Evolutionary conservation across 108 stramenopile genomes (phyloP).

Genomic region (Thalassiosira profunda): DNA sequence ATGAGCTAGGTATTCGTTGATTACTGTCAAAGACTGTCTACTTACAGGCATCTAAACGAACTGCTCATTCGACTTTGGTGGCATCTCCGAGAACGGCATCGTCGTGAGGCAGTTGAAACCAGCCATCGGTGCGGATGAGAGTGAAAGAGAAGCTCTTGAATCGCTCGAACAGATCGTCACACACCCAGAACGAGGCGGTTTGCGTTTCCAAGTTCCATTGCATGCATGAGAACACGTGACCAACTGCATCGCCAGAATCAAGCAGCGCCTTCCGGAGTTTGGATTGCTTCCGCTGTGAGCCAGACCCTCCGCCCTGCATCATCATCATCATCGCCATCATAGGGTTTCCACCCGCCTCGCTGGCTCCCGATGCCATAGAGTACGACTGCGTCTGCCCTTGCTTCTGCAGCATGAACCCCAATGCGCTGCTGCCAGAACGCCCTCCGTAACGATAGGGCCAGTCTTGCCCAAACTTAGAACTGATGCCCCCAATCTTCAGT

Average conservation of each 20-base stretch:
- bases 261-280: conserved; percentile 17
- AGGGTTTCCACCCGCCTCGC: background rate
- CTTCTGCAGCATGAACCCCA: conserved; percentile 27
- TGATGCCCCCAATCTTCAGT: conserved; percentile 17
- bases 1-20: no score
- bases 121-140: conserved; percentile 30
- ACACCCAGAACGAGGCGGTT: conserved; percentile 31
- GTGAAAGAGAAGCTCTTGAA: background rate
- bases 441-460: conserved; percentile 15
- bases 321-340: conserved; percentile 20
- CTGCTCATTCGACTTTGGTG: no score
- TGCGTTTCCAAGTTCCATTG: conserved; percentile 15
- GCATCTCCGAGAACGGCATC: conserved; percentile 27
- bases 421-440: background rate
- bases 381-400: background rate
- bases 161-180: conserved; percentile 27
- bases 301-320: conserved; percentile 4
- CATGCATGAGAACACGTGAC: conserved; percentile 30
- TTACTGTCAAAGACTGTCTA: no score
- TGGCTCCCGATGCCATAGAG: background rate
- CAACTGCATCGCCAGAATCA: background rate
- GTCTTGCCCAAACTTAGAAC: background rate
- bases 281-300: background rate
- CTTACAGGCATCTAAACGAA: no score
- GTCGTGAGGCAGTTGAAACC: conserved; percentile 22